Evolutionary conservation across 257 asterid species (phyloP).

Genomic region (Ligustrum vulgare): DNA sequence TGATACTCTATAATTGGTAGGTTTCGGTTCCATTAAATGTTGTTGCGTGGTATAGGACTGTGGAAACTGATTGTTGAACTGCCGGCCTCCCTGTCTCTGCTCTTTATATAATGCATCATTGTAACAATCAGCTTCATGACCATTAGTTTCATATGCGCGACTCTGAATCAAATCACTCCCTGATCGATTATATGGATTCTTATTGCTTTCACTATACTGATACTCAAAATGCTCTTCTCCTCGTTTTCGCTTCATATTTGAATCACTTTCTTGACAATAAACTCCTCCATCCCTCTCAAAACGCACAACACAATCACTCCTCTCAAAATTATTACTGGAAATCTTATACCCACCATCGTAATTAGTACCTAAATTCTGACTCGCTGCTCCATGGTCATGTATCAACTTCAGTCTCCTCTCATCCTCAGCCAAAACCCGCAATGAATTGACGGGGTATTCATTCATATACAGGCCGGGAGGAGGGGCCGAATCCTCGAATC

Average conservation of each 20-base stretch:
- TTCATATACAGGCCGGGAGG: not conserved
- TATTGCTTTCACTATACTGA: conserved; percentile 25
- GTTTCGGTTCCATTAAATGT: conserved; percentile 32
- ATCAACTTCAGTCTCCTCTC: conserved; percentile 77
- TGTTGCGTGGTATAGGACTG: conserved; percentile 31
- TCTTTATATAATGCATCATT: conserved; percentile 29
- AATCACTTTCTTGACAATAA: conserved; percentile 20
- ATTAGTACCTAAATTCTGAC: conserved; percentile 28
- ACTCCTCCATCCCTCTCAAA: conserved; percentile 33
- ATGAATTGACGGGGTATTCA: not conserved
- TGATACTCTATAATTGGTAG: conserved; percentile 27
- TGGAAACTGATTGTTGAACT: conserved; percentile 27
- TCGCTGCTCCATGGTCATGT: conserved; percentile 66
- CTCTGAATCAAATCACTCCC: conserved; percentile 29
- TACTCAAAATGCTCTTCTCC: conserved; percentile 27
- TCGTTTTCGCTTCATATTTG: conserved; percentile 21
- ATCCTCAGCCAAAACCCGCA: conserved; percentile 39
- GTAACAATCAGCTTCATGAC: conserved; percentile 31
- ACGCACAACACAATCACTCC: conserved; percentile 14
- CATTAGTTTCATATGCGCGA: conserved; percentile 34
- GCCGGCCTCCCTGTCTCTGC: conserved; percentile 26
- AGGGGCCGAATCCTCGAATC: conserved; percentile 38
- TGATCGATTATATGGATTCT: conserved; percentile 27
- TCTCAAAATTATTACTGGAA: conserved; percentile 18
- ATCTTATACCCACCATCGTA: conserved; percentile 28